Evolutionary conservation across 805 yeast genomes (phyloP).

Genomic region (Candida maesae): DNA sequence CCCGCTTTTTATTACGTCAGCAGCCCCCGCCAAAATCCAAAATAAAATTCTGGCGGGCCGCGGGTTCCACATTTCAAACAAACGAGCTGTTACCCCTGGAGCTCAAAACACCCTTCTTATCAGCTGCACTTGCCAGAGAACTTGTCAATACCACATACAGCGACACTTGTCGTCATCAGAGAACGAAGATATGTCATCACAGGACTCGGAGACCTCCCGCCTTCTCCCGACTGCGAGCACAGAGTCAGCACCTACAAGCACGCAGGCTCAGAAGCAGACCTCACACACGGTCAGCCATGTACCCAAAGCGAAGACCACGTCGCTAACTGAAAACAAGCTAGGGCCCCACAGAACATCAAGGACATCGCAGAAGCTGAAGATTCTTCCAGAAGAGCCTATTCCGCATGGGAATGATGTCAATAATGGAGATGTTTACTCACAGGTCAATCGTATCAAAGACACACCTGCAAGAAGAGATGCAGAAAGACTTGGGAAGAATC

Average conservation of each 20-base stretch:
- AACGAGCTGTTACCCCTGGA: too few species aligned
- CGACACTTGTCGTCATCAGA: too few species aligned
- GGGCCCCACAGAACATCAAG: conserved; percentile 75
- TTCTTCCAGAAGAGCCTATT: conserved; percentile 59
- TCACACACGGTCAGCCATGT: neutral
- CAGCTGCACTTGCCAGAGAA: too few species aligned
- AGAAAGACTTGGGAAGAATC: conserved; percentile 77
- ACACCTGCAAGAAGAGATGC: conserved; percentile 91
- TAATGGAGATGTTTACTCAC: conserved; percentile 66
- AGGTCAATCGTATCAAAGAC: conserved; percentile 79
- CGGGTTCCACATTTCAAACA: too few species aligned
- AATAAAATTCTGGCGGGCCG: too few species aligned
- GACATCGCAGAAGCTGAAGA: conserved; percentile 67
- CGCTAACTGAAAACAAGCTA: conserved; percentile 35
- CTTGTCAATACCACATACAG: too few species aligned
- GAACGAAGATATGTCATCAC: conserved; percentile 4
- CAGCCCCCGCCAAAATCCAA: too few species aligned
- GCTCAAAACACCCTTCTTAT: too few species aligned
- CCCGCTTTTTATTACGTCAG: too few species aligned
- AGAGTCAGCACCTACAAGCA: neutral
- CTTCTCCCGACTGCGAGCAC: conserved; percentile 6
- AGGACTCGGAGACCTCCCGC: conserved; percentile 9
- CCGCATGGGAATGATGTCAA: conserved; percentile 21
- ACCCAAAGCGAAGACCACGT: conserved; percentile 3
- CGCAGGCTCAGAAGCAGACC: too few species aligned